Evolutionary conservation across 768 basidiomycete genomes (phyloP).

Genomic region (Leccinellum rugosiceps): DNA sequence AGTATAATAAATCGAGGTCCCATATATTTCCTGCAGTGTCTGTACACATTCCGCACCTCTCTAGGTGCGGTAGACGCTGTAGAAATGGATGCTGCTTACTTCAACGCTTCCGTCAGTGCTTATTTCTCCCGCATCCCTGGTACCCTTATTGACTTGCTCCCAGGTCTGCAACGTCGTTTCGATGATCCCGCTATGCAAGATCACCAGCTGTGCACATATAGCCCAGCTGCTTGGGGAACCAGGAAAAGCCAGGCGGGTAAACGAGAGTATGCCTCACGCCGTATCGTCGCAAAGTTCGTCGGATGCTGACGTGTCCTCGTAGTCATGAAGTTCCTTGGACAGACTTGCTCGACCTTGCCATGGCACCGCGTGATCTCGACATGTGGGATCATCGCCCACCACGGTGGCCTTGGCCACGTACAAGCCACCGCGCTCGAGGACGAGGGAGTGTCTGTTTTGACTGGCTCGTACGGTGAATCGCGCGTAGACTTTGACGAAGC

Average conservation of each 20-base stretch:
- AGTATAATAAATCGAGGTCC: neutral
- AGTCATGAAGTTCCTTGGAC: conserved; percentile 73
- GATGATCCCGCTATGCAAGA: conserved; percentile 59
- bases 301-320: neutral
- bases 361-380: conserved; percentile 77
- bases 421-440: conserved; percentile 67
- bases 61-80: neutral
- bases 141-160: neutral
- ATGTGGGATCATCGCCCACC: conserved; percentile 66
- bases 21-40: neutral
- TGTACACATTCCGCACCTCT: neutral
- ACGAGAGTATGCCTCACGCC: conserved; percentile 51
- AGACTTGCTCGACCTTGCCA: conserved; percentile 59
- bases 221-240: conserved; percentile 78
- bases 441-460: conserved; percentile 70
- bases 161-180: conserved; percentile 71
- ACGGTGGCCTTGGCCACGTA: conserved; percentile 65
- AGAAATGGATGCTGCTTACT: conserved; percentile 16
- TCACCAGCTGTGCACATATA: conserved; percentile 76
- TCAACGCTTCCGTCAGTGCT: conserved; percentile 17
- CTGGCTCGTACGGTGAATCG: conserved; percentile 49
- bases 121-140: no score
- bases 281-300: neutral
- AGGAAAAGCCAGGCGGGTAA: conserved; percentile 72
- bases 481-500: conserved; percentile 51